Evolutionary conservation across 805 yeast species (phyloP).

Genomic region (Candida methanosorbosa): DNA sequence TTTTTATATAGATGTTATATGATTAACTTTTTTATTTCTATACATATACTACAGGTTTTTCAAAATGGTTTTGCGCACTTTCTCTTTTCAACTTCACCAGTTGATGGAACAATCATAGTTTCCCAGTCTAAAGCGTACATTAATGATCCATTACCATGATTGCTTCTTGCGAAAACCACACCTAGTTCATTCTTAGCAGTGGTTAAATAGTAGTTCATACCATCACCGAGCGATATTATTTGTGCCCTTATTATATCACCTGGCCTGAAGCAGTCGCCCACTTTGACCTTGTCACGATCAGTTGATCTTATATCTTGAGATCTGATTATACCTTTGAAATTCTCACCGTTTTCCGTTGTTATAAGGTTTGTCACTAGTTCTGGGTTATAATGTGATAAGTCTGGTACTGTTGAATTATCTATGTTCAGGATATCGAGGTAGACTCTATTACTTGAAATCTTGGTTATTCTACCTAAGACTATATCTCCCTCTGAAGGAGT

Average conservation of each 20-base stretch:
- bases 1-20: no score
- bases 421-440: slow-evolving; percentile 58
- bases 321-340: slow-evolving; percentile 78
- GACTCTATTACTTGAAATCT: slow-evolving; percentile 62
- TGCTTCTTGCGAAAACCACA: slow-evolving; percentile 78
- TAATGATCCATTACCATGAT: slow-evolving; percentile 58
- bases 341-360: slow-evolving; percentile 76
- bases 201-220: slow-evolving; percentile 77
- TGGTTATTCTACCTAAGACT: slow-evolving; percentile 68
- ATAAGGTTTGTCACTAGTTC: slow-evolving; percentile 25
- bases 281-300: slow-evolving; percentile 79
- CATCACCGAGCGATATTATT: slow-evolving; percentile 88
- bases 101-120: slow-evolving; percentile 72
- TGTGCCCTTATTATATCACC: slow-evolving; percentile 88
- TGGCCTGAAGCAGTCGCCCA: slow-evolving; percentile 74
- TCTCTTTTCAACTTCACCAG: slow-evolving; percentile 70
- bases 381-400: slow-evolving; percentile 34
- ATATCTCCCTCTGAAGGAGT: slow-evolving; percentile 80
- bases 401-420: slow-evolving; percentile 47
- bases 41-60: no score
- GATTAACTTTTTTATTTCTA: no score
- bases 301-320: slow-evolving; percentile 86
- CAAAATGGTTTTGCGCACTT: slow-evolving; percentile 88
- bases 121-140: slow-evolving; percentile 95
- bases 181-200: slow-evolving; percentile 92